Evolutionary conservation across 805 yeast genomes (phyloP).

Genomic region (Candida boleticola): DNA sequence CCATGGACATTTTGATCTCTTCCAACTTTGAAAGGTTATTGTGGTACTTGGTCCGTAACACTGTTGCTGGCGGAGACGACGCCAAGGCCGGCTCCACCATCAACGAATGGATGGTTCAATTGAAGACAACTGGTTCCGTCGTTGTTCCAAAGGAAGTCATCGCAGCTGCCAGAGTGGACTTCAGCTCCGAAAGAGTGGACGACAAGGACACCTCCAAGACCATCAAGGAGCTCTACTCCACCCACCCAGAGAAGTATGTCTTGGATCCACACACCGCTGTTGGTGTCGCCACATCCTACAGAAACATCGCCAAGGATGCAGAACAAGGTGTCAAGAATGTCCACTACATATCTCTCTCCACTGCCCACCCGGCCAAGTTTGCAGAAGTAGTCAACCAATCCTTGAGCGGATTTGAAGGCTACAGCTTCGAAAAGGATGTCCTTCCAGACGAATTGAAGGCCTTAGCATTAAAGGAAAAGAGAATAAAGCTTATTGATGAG

Average conservation of each 20-base stretch:
- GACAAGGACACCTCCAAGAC: slow-evolving; percentile 78
- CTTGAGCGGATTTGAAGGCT: slow-evolving; percentile 59
- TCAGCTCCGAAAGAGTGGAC: slow-evolving; percentile 77
- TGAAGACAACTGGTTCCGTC: slow-evolving; percentile 76
- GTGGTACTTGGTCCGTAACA: slow-evolving; percentile 87
- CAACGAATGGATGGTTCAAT: slow-evolving; percentile 71
- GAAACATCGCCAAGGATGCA: slow-evolving; percentile 50
- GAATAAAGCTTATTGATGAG: slow-evolving; percentile 65
- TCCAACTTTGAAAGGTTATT: slow-evolving; percentile 94
- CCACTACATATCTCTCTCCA: slow-evolving; percentile 74
- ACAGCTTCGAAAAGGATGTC: slow-evolving; percentile 84
- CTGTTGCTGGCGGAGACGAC: slow-evolving; percentile 52
- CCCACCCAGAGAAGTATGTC: slow-evolving; percentile 65
- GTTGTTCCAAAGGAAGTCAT: slow-evolving; percentile 64
- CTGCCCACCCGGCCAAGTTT: slow-evolving; percentile 99
- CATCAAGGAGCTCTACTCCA: slow-evolving; percentile 65
- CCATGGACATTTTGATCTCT: slow-evolving; percentile 96
- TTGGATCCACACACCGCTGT: slow-evolving; percentile 97
- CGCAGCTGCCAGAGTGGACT: slow-evolving; percentile 61
- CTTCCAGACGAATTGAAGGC: slow-evolving; percentile 83
- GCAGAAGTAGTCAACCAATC: slow-evolving; percentile 93
- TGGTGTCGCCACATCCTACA: slow-evolving; percentile 78
- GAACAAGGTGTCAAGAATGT: slow-evolving; percentile 36
- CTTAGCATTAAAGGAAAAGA: slow-evolving; percentile 68
- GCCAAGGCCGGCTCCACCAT: slow-evolving; percentile 71